Evolutionary conservation across 2,329 filamentous ascomycete genomes (phyloP), one percentile per base, ranked within the genome.

Genomic region (Colletotrichum sp.): DNA sequence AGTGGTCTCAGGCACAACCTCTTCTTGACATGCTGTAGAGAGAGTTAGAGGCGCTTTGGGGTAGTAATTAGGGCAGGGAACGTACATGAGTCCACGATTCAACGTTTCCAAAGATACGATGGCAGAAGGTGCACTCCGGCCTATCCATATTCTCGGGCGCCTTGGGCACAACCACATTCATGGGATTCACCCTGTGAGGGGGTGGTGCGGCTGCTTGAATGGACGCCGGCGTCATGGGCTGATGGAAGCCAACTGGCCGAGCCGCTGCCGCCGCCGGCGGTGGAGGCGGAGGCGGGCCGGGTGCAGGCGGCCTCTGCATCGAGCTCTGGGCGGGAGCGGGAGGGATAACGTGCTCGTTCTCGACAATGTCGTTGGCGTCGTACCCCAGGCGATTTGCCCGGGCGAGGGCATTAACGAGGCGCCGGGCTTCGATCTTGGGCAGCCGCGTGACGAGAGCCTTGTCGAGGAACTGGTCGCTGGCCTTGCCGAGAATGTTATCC

Each of bases 301-400:
- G 15, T 22, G 27, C 16, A 18, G 52, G 8, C 12, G n/a, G 77
- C 32, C 30, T 77, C 0, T 61, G 27, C 13, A n/a, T 8, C 9
- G 62, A 27, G 43, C 36, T n/a, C 56, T 13, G 43, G n/a, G n/a
- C 27, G 6, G 62, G 52, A 8, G 48, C n/a, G 8, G 66, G 67
- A 13, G 85, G 84, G 27, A 87, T 84, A 22, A 87, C 84, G 30
- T 81, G 82, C 75, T 88, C 86, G 66, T 88, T 86, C 36, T 88
- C 86, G 15, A 90, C 82, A 5, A 89, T 83, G 70, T 92, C 90
- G 36, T 84, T 82, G 0, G 84, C 83, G 66, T 91, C 87, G 71
- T 92, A 92, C 3, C 91, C 91, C 0, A 92, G 85, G 4, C 91
- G 88, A 78, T 91, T 89, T 2, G 90, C 89, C 43, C 87, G 85